These are phyloP conservation scores for Phylloporus sp. DNA, from an alignment of 768 basidiomycete genomes.

Conservation along the genomic window DNA sequence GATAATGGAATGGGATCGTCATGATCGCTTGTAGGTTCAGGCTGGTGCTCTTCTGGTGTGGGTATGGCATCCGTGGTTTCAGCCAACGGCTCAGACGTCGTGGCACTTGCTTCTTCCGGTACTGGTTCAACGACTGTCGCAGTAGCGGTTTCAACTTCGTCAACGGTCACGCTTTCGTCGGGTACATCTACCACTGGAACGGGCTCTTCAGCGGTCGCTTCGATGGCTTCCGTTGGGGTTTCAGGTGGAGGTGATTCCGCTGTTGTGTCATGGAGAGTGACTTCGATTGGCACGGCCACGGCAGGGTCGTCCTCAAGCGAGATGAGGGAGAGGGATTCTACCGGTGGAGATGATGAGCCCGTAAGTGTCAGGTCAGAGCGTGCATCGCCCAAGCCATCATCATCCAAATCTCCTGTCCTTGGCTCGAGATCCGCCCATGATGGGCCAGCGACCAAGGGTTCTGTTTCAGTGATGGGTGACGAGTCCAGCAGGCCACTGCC, in stretches of 20 bases:
- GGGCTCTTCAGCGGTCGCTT: constrained; percentile 12
- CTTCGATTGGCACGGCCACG: not conserved
- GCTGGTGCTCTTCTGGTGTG: not conserved
- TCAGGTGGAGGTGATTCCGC: constrained; percentile 4
- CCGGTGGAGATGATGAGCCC: constrained; percentile 25
- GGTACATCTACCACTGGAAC: not conserved
- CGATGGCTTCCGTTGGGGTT: not conserved
- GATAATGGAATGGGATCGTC: not conserved
- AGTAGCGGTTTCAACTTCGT: constrained; percentile 3
- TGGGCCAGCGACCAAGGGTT: not conserved
- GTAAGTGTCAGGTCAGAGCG: constrained; percentile 18
- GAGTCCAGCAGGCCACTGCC: constrained; percentile 6
- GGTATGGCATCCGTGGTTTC: constrained; percentile 6
- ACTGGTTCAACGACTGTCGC: constrained; percentile 4
- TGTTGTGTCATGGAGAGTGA: not conserved
- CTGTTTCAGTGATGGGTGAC: constrained; percentile 12
- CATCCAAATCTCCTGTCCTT: constrained; percentile 16
- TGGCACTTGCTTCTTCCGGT: constrained; percentile 6
- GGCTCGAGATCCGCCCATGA: constrained; percentile 13
- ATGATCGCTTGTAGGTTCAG: constrained; percentile 7
- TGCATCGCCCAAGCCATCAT: constrained; percentile 24
- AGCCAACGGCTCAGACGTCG: not conserved
- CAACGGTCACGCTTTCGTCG: not conserved
- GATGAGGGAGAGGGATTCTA: constrained; percentile 25
- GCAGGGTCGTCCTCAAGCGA: constrained; percentile 20